Base-by-base conservation (phyloP, 371 early-diverging fungal genomes). In the Mucor lusitanicus region DNA sequence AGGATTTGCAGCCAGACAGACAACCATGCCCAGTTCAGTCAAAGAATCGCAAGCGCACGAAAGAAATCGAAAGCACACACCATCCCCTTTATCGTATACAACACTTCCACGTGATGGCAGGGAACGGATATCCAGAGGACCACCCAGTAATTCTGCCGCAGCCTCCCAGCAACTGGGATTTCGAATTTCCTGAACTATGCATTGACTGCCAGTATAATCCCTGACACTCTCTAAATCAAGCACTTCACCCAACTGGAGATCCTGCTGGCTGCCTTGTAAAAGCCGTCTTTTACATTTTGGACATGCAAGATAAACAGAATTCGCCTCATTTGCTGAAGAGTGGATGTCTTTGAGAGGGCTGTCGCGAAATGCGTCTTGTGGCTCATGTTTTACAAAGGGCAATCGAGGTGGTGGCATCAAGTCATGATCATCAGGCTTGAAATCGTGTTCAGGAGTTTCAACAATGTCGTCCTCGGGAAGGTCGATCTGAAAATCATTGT, bases 161-260 rank as follows among this genome's bases (percentile, higher is more conserved):
- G 39, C 12, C 9, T 59, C 46, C 72, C 72, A 72, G 8, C 7
- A 6, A 0, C 13, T 13, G 0, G 72, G 72, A 1, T 61, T 25
- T 2, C 12, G 21, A 12, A 68, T 21, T 15, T 68, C 61, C 21
- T 19, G 27, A 1, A n/a, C 46, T 54, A 15, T 39, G 28, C 27
- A 57, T 27, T 30, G 21, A 21, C 50, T 33, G 23, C n/a, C 7
- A 9, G 64, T 56, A 23, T 30, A 1, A 6, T 56, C 35, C 6
- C 44, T 27, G 5, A 61, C 32, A 4, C 30, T 19, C 6, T 44
- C 21, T n/a, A 67, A 33, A 56, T 60, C 23, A 11, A 17, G 23
- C 6, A 58, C 42, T 4, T 28, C 2, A 9, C 44, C 28, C 13
- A 27, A 17, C 5, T 37, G 4, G 6, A 56, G 5, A 5, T 56